A percentile compares a stretch with the other conserved stretches of the same genome.
phyloP scores from a whole-genome alignment of 768 basidiomycete genomes.

The Hygrophorus pudorinus region DNA sequence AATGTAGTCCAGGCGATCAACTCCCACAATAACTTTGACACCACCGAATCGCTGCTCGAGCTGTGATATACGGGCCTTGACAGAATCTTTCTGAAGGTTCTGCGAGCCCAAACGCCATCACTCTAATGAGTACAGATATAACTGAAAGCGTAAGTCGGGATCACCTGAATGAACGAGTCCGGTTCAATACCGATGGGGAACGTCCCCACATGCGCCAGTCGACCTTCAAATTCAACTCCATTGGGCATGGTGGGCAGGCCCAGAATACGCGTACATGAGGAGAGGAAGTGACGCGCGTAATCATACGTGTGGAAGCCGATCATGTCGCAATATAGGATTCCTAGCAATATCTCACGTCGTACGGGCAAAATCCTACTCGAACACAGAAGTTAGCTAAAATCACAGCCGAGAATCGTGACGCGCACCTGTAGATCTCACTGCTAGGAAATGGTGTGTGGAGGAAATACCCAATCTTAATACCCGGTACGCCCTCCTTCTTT shows the following conservation, averaged over 20 bases:
- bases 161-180: slow-evolving; percentile 74
- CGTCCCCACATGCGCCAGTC: slow-evolving; percentile 93
- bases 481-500: slow-evolving; percentile 30
- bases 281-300: slow-evolving; percentile 98
- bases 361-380: slow-evolving; percentile 82
- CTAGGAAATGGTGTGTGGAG: slow-evolving; percentile 97
- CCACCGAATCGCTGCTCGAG: slow-evolving; percentile 88
- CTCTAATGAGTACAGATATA: slow-evolving; percentile 6
- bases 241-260: slow-evolving; percentile 96
- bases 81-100: slow-evolving; percentile 72
- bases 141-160: neutral
- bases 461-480: slow-evolving; percentile 97
- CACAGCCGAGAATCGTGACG: slow-evolving; percentile 7
- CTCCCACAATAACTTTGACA: slow-evolving; percentile 96
- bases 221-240: slow-evolving; percentile 92
- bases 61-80: slow-evolving; percentile 70
- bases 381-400: slow-evolving; percentile 4
- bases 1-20: slow-evolving; percentile 98
- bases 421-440: slow-evolving; percentile 92
- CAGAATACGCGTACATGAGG: slow-evolving; percentile 94
- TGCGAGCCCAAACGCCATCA: slow-evolving; percentile 23
- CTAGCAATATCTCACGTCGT: slow-evolving; percentile 93
- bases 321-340: slow-evolving; percentile 90
- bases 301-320: slow-evolving; percentile 99
- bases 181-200: slow-evolving; percentile 99